Conservation (phyloP, 805 yeast genomes). For the Tetrapisispora fleetii region DNA sequence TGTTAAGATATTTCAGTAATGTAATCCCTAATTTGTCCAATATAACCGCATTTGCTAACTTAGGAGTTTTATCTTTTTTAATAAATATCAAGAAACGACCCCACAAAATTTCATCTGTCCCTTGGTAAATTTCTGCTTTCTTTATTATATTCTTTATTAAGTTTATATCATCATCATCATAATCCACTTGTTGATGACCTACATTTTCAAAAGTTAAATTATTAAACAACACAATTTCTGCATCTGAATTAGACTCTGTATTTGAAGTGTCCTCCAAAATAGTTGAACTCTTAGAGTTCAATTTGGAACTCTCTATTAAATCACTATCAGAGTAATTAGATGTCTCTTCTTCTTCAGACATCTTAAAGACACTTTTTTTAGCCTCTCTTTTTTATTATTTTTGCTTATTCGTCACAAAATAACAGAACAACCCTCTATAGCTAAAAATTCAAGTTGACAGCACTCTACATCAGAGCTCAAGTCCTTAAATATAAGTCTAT, state of each 20-base stretch:
- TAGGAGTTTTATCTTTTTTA: slow-evolving; percentile 20
- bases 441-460: no score
- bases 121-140: slow-evolving; percentile 17
- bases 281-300: neutral
- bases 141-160: slow-evolving; percentile 17
- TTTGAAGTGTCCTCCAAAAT: no score
- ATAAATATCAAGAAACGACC: slow-evolving; percentile 21
- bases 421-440: neutral
- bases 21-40: slow-evolving; percentile 60
- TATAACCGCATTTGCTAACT: slow-evolving; percentile 43
- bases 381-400: no score
- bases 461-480: neutral
- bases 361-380: no score
- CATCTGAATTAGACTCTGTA: neutral
- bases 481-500: no score
- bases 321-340: neutral
- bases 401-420: neutral
- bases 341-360: neutral
- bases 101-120: slow-evolving; percentile 23
- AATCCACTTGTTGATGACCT: slow-evolving; percentile 1
- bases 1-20: slow-evolving; percentile 46
- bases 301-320: neutral
- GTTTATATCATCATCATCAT: slow-evolving; percentile 6
- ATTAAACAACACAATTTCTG: slow-evolving; percentile 6
- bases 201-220: slow-evolving; percentile 6